Evolutionary conservation across 371 early-diverging fungal species (phyloP), one percentile per base, ranked within the genome.

Genomic region (Mortierella sp.): DNA sequence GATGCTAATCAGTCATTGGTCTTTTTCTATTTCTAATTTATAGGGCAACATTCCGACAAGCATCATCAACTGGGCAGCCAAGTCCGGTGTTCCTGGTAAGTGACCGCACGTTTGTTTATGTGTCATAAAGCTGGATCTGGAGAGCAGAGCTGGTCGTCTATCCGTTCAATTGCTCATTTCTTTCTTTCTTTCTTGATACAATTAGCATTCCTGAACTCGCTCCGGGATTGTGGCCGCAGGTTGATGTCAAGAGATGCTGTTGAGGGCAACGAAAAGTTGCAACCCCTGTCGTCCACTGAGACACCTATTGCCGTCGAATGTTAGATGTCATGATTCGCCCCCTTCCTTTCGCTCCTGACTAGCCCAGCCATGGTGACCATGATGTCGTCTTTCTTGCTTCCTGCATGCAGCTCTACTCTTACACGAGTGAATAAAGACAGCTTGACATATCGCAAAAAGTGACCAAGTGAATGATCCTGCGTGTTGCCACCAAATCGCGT

Each of bases 41-140:
- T 68, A 89, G 88, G 89, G 88, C 48, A 88, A 78, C 43, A 89
- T 88, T 24, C 88, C 88, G 16, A 85, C 83, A n/a, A 70, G 86
- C 9, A 83, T 88, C 26, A 79, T 88, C 66, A 88, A 88, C 73
- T 88, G 88, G 88, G 88, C 87, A 31, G 88, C 88, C 40, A 86
- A 80, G 58, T 86, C 87, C 11, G 87, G 84, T 26, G 83, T 89
- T 24, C 89, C 89, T 50, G 73, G 85, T 85, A 37, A 64, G 71
- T 19, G 45, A 26, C n/a, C 4, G 9, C 40, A 41, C 24, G 29
- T 16, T 22, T 52, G 24, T 43, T 31, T 19, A 34, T n/a, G 48
- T 66, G 45, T 31, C 31, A 14, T 47, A n/a, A n/a, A n/a, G n/a
- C n/a, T n/a, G n/a, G n/a, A n/a, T n/a, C n/a, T n/a, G n/a, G n/a